Evolutionary conservation across 2,329 filamentous ascomycete species (phyloP), one percentile per base, ranked within the genome.

Genomic region (Geosmithia putterillii): DNA sequence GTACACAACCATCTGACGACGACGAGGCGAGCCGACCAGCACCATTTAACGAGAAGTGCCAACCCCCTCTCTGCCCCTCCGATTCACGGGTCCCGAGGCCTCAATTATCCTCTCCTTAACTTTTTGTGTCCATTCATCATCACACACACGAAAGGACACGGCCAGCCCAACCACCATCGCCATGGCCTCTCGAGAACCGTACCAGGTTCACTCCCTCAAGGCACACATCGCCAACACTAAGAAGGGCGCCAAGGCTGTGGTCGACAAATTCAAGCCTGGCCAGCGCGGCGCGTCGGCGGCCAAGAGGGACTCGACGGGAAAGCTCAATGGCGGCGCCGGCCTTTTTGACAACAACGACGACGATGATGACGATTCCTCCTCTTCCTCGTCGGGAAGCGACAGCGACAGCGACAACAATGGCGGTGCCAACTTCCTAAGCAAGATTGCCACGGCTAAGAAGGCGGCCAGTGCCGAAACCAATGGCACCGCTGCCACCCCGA

Each of bases 191-290:
- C 62, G 59, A 39, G 52, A 55, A 48, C 53, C 54, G 1, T 65
- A 51, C 52, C 57, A 61, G 48, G 52, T 62, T 17, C 56, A 62
- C 38, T 65, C 61, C 20, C 55, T 65, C 42, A 60, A 41, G 47
- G 55, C 62, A 51, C 60, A 64, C 50, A 58, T 65, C 28, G 58
- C 59, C 45, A 57, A 62, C 41, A 57, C 57, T n/a, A 54, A 61
- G 32, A 64, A 60, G 48, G 57, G 57, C 44, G 46, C 60, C 37
- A 58, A 52, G 37, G 54, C 57, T 28, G 28, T 32, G 15, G 28
- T 14, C 19, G 57, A 51, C 51, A 64, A 61, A 47, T 56, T 52
- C 32, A 53, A 52, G 19, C 49, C 50, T n/a, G n/a, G n/a, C n/a
- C 34, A 50, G 40, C 43, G 44, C 14, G 43, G 12, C 50, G n/a